Conservation (phyloP, 371 early-diverging fungal genomes). For the Apophysomyces sp. region DNA sequence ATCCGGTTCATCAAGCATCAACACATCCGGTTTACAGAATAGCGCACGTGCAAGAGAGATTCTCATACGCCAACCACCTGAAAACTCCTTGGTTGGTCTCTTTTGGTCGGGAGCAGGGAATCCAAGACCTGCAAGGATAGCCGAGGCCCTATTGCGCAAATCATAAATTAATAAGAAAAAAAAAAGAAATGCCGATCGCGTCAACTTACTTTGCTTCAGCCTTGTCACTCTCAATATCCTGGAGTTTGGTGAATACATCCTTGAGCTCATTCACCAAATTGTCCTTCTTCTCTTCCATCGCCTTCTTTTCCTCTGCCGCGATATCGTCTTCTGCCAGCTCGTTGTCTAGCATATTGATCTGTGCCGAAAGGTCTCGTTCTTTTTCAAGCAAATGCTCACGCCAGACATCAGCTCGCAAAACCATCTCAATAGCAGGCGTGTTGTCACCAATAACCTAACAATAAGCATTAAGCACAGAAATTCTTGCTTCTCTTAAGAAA, state of each 20-base stretch:
- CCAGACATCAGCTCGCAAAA: constrained; percentile 94
- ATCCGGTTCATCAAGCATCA: constrained; percentile 99
- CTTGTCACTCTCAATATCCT: constrained; percentile 95
- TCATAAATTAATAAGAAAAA: background rate
- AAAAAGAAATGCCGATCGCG: background rate
- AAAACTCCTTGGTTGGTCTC: constrained; percentile 88
- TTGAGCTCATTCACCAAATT: constrained; percentile 69
- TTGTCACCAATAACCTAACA: constrained; percentile 86
- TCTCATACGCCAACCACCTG: constrained; percentile 96
- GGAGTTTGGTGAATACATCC: constrained; percentile 79
- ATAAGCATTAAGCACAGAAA: background rate
- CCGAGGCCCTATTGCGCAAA: constrained; percentile 63
- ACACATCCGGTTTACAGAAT: constrained; percentile 93
- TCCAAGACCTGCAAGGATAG: constrained; percentile 95
- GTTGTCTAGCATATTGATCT: constrained; percentile 41
- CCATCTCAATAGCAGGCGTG: constrained; percentile 83
- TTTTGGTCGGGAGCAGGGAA: constrained; percentile 80
- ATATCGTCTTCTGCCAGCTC: constrained; percentile 36
- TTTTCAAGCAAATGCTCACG: constrained; percentile 88
- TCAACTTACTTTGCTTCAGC: constrained; percentile 80
- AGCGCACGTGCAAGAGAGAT: constrained; percentile 95
- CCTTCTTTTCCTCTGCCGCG: constrained; percentile 53
- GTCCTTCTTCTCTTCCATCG: constrained; percentile 66
- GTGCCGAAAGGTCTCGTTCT: constrained; percentile 64
- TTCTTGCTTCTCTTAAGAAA: background rate